Conservation (phyloP, 2,329 filamentous ascomycete species). For the Penicillium hordei region DNA sequence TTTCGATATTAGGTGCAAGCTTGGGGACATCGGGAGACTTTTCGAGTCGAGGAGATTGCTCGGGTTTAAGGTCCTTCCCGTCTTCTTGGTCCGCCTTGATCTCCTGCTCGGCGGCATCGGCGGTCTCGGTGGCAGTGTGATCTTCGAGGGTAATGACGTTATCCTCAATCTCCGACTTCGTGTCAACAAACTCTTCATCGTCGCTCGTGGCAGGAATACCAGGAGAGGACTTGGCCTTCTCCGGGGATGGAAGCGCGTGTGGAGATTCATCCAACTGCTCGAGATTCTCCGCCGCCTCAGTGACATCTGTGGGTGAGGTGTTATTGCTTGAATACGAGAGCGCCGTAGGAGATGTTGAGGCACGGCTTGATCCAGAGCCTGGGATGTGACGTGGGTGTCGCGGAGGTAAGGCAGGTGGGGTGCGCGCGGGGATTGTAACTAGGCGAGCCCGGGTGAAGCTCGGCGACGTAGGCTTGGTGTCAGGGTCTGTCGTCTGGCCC, state of each 20-base stretch:
- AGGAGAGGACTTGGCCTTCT: constrained; percentile 20
- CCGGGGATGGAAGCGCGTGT: constrained; percentile 12
- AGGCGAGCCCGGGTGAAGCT: constrained; percentile 74
- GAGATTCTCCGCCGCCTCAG: constrained; percentile 20
- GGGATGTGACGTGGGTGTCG: constrained; percentile 60
- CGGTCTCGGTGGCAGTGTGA: not conserved
- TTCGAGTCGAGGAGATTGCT: not conserved
- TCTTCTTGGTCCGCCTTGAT: not conserved
- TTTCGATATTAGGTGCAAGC: not conserved
- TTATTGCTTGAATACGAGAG: constrained; percentile 27
- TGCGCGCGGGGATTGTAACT: constrained; percentile 74
- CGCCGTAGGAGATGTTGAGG: constrained; percentile 27
- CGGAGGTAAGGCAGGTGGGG: constrained; percentile 71
- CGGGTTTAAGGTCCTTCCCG: not conserved
- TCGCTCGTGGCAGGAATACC: constrained; percentile 21
- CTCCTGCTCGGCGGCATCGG: not conserved
- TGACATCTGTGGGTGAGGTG: constrained; percentile 22
- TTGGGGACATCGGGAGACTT: not conserved
- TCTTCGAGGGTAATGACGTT: constrained; percentile 1
- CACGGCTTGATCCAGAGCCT: constrained; percentile 26
- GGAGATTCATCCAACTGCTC: constrained; percentile 16
- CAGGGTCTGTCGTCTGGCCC: constrained; percentile 55
- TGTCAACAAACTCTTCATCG: constrained; percentile 26
- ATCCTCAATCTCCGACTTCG: constrained; percentile 27
- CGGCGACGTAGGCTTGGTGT: constrained; percentile 62